Evolutionary conservation across 2,329 filamentous ascomycete species (phyloP), one percentile per base, ranked within the genome.

Genomic region (Aspergillus intermedius): DNA sequence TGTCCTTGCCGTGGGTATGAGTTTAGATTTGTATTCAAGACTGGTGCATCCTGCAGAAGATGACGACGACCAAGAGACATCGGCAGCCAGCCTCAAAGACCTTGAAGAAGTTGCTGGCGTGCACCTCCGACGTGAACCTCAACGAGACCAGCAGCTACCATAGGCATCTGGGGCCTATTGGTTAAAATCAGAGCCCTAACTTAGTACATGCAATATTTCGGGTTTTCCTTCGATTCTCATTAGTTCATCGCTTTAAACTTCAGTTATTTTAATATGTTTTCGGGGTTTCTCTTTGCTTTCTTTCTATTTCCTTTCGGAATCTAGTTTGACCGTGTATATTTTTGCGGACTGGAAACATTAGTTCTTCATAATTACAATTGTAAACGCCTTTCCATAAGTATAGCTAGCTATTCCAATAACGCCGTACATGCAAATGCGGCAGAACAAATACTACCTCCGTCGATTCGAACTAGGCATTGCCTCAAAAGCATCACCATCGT

Each of bases 401-500:
- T 30, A 12, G 25, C 25, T 12, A 30, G 25, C 10, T 30, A 12
- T 30, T 30, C 25, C 25, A 23, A 30, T 30, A 30, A 30, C 25
- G 25, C 25, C 25, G 3, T 12, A 30, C 10, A 30, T 30, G 25
- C 25, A 30, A 12, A 30, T 30, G 25, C 9, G 9, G 10, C 12
- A 12, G 9, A 12, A 12, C 10, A 28, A 30, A 30, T 7, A 64
- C 44, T 60, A 64, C 45, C 60, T 64, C 47, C 61, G 56, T 19
- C 61, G 52, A 15, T 43, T 55, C 2, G 54, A 53, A 49, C 51
- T 59, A 22, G 54, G 56, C 57, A 64, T 60, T 23, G 72, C 67
- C 54, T 75, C 73, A 63, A 76, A 76, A 10, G 70, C 73, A 61
- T 75, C 72, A 15, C 72, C 69, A 6, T 61, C 60, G 45, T 69